These are phyloP conservation scores for Dorcoceras hygrometricum DNA, from an alignment of 257 asterid species.

Conservation along the genomic window DNA sequence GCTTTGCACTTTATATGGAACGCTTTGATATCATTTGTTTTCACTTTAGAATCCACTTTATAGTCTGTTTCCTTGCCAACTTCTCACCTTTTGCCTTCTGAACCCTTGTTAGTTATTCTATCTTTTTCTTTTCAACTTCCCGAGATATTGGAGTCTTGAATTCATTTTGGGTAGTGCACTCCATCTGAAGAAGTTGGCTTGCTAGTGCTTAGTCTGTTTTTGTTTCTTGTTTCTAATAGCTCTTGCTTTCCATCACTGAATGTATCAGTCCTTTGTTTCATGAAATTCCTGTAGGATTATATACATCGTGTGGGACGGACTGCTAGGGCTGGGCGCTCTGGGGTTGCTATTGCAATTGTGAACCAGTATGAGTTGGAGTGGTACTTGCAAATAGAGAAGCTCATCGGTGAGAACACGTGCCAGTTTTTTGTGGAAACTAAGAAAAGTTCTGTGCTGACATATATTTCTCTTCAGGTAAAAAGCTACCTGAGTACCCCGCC, in stretches of 20 bases:
- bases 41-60: neutral
- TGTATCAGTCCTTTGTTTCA: conserved; percentile 3
- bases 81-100: neutral
- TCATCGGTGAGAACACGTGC: conserved; percentile 48
- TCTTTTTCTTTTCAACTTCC: neutral
- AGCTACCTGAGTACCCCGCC: conserved; percentile 66
- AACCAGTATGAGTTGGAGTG: conserved; percentile 91
- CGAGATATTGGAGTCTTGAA: too few relatives aligned
- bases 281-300: conserved; percentile 62
- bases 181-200: neutral
- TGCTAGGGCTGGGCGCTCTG: conserved; percentile 96
- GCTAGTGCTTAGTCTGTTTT: neutral
- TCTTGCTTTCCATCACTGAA: neutral
- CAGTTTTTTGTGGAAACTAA: conserved; percentile 3
- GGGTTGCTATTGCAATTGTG: conserved; percentile 73
- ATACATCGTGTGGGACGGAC: conserved; percentile 99
- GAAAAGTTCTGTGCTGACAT: conserved; percentile 10
- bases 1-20: too few relatives aligned
- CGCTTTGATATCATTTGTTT: too few relatives aligned
- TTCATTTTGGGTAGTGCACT: neutral
- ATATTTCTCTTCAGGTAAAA: conserved; percentile 52
- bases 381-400: conserved; percentile 82
- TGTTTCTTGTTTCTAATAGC: conserved; percentile 4
- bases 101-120: neutral
- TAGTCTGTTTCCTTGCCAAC: neutral